A percentile compares a stretch with the other conserved stretches of the same genome.
Evolutionary conservation across 345 rosid species (phyloP).

Genomic region (Populus tremula): DNA sequence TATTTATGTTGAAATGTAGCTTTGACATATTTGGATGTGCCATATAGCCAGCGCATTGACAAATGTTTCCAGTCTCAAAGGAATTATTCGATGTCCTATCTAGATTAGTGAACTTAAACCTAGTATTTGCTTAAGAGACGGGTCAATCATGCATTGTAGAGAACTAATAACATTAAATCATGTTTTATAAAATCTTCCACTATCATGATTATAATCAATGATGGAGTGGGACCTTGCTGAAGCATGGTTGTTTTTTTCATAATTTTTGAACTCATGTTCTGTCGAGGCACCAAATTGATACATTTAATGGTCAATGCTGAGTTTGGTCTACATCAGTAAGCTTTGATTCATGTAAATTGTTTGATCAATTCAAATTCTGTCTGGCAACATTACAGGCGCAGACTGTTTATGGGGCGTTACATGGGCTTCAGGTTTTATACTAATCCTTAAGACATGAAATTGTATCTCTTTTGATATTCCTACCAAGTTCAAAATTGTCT

Average conservation of each 20-base stretch:
- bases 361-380: slow-evolving; percentile 9
- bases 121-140: too few relatives aligned
- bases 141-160: too few relatives aligned
- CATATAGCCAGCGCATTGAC: not conserved
- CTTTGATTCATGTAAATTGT: not conserved
- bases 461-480: slow-evolving; percentile 3
- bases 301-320: not conserved
- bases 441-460: slow-evolving; percentile 1
- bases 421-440: slow-evolving; percentile 63
- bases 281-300: not conserved
- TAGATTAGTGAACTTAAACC: not conserved
- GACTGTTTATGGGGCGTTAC: slow-evolving; percentile 69
- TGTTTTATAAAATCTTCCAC: too few relatives aligned
- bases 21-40: too few relatives aligned
- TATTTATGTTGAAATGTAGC: too few relatives aligned
- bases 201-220: too few relatives aligned
- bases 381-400: slow-evolving; percentile 47
- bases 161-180: too few relatives aligned
- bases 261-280: not conserved
- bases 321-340: not conserved
- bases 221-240: too few relatives aligned
- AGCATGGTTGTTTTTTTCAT: not conserved
- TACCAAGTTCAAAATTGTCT: slow-evolving; percentile 5
- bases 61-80: not conserved
- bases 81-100: not conserved